Evolutionary conservation across 768 basidiomycete species (phyloP).

Genomic region (Tubosaeta sp.): DNA sequence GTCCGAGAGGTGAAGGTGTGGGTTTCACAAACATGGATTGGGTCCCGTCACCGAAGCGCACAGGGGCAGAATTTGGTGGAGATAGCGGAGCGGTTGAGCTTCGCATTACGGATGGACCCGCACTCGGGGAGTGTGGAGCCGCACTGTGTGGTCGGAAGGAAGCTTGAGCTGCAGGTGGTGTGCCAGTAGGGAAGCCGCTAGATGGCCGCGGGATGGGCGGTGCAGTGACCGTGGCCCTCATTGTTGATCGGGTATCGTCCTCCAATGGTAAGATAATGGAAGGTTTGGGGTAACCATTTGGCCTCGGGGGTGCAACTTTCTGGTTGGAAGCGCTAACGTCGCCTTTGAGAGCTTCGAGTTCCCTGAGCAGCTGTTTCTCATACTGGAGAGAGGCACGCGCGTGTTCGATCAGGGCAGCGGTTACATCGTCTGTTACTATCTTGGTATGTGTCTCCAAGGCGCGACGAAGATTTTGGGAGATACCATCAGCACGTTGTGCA

Average conservation of each 20-base stretch:
- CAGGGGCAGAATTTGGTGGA: constrained; percentile 41
- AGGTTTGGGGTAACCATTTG: constrained; percentile 57
- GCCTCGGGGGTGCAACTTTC: constrained; percentile 44
- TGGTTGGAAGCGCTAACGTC: constrained; percentile 71
- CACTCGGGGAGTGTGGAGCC: constrained; percentile 47
- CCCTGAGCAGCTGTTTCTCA: constrained; percentile 82
- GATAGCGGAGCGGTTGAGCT: constrained; percentile 18
- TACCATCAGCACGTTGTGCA: constrained; percentile 82
- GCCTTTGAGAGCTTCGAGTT: constrained; percentile 77
- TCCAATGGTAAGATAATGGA: constrained; percentile 59
- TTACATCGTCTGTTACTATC: constrained; percentile 87
- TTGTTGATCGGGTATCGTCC: constrained; percentile 42
- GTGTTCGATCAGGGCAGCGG: constrained; percentile 86
- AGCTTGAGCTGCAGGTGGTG: constrained; percentile 17
- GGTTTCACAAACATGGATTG: constrained; percentile 76
- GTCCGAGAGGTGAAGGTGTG: constrained; percentile 33
- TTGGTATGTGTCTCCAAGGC: constrained; percentile 82
- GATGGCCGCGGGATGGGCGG: constrained; percentile 19
- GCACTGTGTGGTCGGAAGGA: constrained; percentile 28
- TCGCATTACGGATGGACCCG: constrained; percentile 47
- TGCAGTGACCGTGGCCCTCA: constrained; percentile 17
- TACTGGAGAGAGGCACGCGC: constrained; percentile 89
- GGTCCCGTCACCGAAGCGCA: constrained; percentile 68
- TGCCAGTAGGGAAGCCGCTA: constrained; percentile 16
- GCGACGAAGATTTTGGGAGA: constrained; percentile 88